phyloP scores from a whole-genome alignment of 345 rosid species.

The Arabis hirsuta region DNA sequence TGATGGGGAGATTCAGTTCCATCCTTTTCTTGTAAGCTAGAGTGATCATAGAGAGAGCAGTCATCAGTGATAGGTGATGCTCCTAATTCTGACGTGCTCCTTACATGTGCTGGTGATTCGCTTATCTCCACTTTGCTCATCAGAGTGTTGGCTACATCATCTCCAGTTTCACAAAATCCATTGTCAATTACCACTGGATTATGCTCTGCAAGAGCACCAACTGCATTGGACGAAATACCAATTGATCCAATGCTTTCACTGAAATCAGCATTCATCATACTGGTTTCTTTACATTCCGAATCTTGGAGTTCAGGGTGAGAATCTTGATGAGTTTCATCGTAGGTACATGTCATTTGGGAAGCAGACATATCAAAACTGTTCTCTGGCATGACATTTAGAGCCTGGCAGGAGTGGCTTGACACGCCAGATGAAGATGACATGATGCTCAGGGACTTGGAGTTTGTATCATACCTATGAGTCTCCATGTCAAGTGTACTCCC shows the following conservation, averaged over 20 bases:
- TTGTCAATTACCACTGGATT: constrained; percentile 43
- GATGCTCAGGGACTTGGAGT: constrained; percentile 62
- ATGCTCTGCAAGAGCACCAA: constrained; percentile 48
- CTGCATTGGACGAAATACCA: constrained; percentile 49
- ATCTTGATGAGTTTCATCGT: constrained; percentile 47
- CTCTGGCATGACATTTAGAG: constrained; percentile 53
- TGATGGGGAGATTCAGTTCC: constrained; percentile 48
- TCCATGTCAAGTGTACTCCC: constrained; percentile 73
- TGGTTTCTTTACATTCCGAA: constrained; percentile 48
- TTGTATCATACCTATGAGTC: constrained; percentile 59
- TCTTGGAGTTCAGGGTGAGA: constrained; percentile 44
- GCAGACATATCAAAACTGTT: constrained; percentile 47
- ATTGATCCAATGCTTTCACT: constrained; percentile 44
- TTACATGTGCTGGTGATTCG: constrained; percentile 40
- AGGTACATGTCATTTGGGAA: constrained; percentile 44
- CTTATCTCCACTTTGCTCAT: constrained; percentile 33
- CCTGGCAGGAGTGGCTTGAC: constrained; percentile 56
- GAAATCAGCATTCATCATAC: constrained; percentile 39
- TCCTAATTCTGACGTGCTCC: constrained; percentile 48
- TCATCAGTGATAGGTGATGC: constrained; percentile 49
- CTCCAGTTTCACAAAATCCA: constrained; percentile 49
- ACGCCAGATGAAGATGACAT: constrained; percentile 62
- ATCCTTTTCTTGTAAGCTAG: constrained; percentile 42
- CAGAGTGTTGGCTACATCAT: constrained; percentile 41
- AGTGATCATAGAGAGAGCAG: constrained; percentile 42